These are phyloP conservation scores for Fagopyrum tataricum DNA, from an alignment of 148 eudicot genomes.

Conservation along the genomic window DNA sequence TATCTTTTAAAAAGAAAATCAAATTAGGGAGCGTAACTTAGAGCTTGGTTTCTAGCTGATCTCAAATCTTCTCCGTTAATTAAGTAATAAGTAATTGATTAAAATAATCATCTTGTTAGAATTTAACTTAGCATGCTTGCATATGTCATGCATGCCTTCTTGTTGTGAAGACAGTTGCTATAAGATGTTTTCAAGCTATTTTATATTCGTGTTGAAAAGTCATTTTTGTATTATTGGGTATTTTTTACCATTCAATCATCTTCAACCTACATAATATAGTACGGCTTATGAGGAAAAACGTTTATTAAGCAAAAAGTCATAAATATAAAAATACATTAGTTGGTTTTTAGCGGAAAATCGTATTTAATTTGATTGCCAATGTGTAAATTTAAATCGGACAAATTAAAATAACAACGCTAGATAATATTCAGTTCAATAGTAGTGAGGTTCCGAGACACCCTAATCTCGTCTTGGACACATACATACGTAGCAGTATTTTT, in stretches of 20 bases:
- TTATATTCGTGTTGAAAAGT: background rate
- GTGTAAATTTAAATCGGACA: no score
- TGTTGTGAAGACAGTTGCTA: background rate
- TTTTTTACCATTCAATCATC: background rate
- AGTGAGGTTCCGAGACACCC: no score
- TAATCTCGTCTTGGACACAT: no score
- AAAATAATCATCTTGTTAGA: background rate
- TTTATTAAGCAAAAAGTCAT: no score
- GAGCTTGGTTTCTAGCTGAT: background rate
- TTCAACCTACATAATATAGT: no score
- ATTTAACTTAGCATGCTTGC: slow-evolving; percentile 7
- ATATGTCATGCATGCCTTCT: background rate
- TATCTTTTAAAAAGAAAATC: background rate
- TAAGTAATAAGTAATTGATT: background rate
- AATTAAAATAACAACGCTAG: no score
- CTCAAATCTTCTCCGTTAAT: background rate
- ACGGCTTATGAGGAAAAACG: no score
- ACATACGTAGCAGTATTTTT: no score
- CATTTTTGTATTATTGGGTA: background rate
- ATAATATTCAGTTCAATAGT: no score
- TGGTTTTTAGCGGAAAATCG: no score
- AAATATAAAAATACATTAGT: no score
- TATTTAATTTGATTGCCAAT: no score
- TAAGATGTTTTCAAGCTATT: background rate
- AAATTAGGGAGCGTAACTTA: background rate